Evolutionary conservation across 2,329 filamentous ascomycete species (phyloP), one percentile per base, ranked within the genome.

Genomic region (Fusarium denticulatum): DNA sequence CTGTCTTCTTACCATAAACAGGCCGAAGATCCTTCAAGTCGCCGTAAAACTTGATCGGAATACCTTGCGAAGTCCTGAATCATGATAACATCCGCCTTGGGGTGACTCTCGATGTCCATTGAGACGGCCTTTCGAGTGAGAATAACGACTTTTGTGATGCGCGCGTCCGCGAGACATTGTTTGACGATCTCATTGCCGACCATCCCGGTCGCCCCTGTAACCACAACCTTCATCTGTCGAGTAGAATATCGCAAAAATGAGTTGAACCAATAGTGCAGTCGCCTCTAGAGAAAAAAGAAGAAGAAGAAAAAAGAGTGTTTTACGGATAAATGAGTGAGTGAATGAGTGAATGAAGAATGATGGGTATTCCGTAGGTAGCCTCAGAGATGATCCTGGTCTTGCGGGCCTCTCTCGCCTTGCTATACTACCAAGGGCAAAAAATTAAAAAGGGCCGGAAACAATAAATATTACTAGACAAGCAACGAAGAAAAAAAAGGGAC

Each of bases 1-100:
- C 14, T 22, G 22, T 85, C 85, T 43, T 87, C 85, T 43, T 87
- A 91, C 91, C 91, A 93, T 32, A 93, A 85, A 75, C 89, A 91
- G 2, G 87, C 90, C 49, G 89, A 85, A 1, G 89, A 89, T 22
- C 88, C 90, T 18, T 85, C 79, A 1, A 82, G 83, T 30, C 75
- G 73, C 46, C 68, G 67, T 63, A 83, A 62, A 34, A 83, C 57
- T 8, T 79, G 80, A 13, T 79, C 79, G 2, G 88, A 84, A 73
- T 88, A 90, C 3, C 80, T 75, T 12, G 83, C 81, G 79, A 91
- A 91, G 77, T 91, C 87, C 20, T 86, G 80, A 71, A 88, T 82
- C 72, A 88, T 80, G 43, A 88, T 78, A 20, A 86, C 83, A 22
- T 86, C 84, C 11, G 87, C 77, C 75, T 90, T 90, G n/a, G 84